phyloP scores from a whole-genome alignment of 108 stramenopile species.

The Tribonema minus region DNA sequence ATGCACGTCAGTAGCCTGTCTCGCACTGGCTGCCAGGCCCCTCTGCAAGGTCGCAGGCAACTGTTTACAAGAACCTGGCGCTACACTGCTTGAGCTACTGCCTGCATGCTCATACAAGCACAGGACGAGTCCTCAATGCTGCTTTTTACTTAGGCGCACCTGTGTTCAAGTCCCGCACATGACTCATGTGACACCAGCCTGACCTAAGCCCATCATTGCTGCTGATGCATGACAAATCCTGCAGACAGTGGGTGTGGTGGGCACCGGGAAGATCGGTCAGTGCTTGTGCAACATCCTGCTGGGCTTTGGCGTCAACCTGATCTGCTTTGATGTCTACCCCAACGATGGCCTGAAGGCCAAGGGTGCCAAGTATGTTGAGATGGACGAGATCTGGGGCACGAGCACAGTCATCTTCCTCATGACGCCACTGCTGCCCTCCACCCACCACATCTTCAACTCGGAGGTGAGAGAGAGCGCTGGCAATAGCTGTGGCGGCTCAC shows the following conservation, averaged over 20 bases:
- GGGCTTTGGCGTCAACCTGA: slow-evolving; percentile 69
- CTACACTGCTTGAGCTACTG: too few species aligned
- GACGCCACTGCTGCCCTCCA: slow-evolving; percentile 53
- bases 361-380: slow-evolving; percentile 68
- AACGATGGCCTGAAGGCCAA: slow-evolving; percentile 63
- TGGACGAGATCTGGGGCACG: slow-evolving; percentile 54
- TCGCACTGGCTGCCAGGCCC: too few species aligned
- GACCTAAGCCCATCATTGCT: neutral
- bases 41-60: too few species aligned
- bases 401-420: slow-evolving; percentile 45
- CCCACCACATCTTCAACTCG: slow-evolving; percentile 49
- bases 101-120: neutral
- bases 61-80: too few species aligned
- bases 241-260: neutral
- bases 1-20: too few species aligned
- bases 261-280: slow-evolving; percentile 58
- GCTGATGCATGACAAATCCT: neutral
- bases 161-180: neutral
- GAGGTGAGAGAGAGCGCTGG: too few species aligned
- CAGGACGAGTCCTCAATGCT: neutral
- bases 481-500: too few species aligned
- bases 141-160: neutral
- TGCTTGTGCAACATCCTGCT: slow-evolving; percentile 63
- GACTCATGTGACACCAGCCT: neutral
- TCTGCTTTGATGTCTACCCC: slow-evolving; percentile 69